Conservation (phyloP, 148 eudicot species). For the Cornus controversa region DNA sequence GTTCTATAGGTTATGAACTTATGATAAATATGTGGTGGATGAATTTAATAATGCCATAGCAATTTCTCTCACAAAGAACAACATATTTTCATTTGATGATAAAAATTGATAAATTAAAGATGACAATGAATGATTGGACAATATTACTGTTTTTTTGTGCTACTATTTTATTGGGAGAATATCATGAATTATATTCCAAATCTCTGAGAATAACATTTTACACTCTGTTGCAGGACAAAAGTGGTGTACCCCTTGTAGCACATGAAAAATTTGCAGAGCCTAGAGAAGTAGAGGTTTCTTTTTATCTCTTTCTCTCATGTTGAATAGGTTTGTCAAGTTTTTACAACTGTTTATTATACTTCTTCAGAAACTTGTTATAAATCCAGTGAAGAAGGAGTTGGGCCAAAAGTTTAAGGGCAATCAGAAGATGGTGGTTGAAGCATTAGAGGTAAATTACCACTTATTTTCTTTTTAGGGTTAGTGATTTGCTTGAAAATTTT, state of each 20-base stretch:
- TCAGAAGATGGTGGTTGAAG: conserved; percentile 86
- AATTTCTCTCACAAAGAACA: too few species aligned
- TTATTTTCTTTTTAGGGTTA: background rate
- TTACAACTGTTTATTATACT: conserved; percentile 4
- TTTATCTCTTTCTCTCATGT: conserved; percentile 4
- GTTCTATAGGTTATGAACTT: too few species aligned
- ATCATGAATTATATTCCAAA: background rate
- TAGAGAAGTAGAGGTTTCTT: conserved; percentile 82
- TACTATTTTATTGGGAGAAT: background rate
- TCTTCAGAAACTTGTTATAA: conserved; percentile 76
- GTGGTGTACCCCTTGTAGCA: conserved; percentile 86
- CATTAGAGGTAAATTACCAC: conserved; percentile 62
- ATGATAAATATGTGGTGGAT: background rate
- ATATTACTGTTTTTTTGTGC: background rate
- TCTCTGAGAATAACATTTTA: conserved; percentile 5
- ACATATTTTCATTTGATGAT: too few species aligned
- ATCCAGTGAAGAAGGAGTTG: conserved; percentile 84
- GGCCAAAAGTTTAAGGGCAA: conserved; percentile 95
- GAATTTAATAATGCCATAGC: too few species aligned
- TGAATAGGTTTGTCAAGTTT: background rate
- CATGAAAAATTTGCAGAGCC: conserved; percentile 84
- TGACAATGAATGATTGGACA: too few species aligned
- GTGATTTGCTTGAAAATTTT: background rate
- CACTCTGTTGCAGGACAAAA: conserved; percentile 60
- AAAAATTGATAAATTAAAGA: too few species aligned